Evolutionary conservation across 352 stramenopile species (phyloP).

Genomic region (Paralagenidium karlingii): DNA sequence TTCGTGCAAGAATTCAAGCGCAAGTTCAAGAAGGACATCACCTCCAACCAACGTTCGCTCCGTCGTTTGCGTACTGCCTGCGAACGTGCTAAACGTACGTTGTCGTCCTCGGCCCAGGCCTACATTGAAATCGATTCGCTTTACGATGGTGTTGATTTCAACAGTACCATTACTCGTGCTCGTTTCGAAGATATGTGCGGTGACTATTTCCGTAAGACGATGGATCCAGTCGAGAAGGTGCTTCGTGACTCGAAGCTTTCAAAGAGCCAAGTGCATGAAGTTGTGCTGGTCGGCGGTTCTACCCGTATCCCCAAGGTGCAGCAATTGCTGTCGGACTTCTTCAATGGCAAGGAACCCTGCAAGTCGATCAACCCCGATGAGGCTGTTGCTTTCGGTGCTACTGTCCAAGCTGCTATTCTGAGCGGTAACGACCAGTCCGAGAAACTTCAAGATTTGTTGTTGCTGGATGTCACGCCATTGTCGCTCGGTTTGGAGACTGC

Average conservation of each 20-base stretch:
- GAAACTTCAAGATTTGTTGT: conserved; percentile 63
- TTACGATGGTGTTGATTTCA: conserved; percentile 90
- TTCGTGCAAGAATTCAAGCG: conserved; percentile 85
- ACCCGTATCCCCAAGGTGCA: conserved; percentile 45
- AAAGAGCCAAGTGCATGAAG: conserved; percentile 17
- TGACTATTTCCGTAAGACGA: conserved; percentile 85
- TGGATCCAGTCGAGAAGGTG: conserved; percentile 53
- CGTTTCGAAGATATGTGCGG: conserved; percentile 85
- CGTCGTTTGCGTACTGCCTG: conserved; percentile 84
- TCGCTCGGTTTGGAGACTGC: conserved; percentile 58
- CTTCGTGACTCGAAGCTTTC: conserved; percentile 14
- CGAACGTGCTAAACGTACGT: conserved; percentile 86
- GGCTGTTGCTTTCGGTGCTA: conserved; percentile 42
- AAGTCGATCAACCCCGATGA: conserved; percentile 66
- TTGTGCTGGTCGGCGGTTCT: conserved; percentile 22
- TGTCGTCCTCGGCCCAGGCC: conserved; percentile 80
- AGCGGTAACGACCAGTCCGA: conserved; percentile 13
- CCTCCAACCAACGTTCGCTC: conserved; percentile 62
- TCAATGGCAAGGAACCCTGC: conserved; percentile 39
- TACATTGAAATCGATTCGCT: conserved; percentile 90
- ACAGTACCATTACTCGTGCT: conserved; percentile 84
- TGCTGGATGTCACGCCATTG: conserved; percentile 64
- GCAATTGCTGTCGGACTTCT: conserved; percentile 34
- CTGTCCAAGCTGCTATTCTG: conserved; percentile 23
- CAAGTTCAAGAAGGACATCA: conserved; percentile 77